Base-by-base conservation (phyloP, 352 stramenopile genomes). In the Blastocystis sp. region DNA sequence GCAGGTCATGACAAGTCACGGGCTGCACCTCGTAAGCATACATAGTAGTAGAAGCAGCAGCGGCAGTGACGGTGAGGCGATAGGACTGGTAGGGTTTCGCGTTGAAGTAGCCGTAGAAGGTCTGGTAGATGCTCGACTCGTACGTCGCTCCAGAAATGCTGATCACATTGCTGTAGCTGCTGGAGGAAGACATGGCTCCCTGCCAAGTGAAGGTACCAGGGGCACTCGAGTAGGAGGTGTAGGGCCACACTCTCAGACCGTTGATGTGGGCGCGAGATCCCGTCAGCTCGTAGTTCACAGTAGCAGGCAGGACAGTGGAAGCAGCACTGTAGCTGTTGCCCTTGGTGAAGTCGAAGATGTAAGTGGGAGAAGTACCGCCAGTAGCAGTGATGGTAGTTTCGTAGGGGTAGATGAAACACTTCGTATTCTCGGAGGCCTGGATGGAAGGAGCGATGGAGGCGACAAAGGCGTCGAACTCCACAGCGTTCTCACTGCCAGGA, bases 11-110 rank as follows among this genome's bases (percentile, higher is more conserved):
- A 64, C 71, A 81, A 14, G 66, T 54, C 42, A 81, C n/a, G 38
- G 48, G 71, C n/a, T 81, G 71, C 48, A 81, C 43, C 48, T 81
- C 71, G 40, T 64, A 64, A 6, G 48, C 28, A 38, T 81, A 63
- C 3, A 63, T 7, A 63, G 1, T 66, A 45, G 70, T 64, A 66
- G 71, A 48, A 14, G 48, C 24, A 7, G 52, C 34, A 52, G 28
- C 71, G 2, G 1, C 38, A 24, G 71, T 81, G 10, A 81, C 48
- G 28, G 0, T 2, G 4, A 42, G 40, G 38, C 71, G 71, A 34
- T 81, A 81, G 1, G 71, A 64, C 17, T 34, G 64, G 57, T 65
- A 81, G 10, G 52, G 38, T 54, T 43, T 60, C 28, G 71, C 38
- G 7, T 59, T 81, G 28, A 81, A 81, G 40, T 63, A 81, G 0